These are phyloP conservation scores for Umbelopsis sp. DNA, from an alignment of 192 early-diverging fungal genomes.

Conservation along the genomic window DNA sequence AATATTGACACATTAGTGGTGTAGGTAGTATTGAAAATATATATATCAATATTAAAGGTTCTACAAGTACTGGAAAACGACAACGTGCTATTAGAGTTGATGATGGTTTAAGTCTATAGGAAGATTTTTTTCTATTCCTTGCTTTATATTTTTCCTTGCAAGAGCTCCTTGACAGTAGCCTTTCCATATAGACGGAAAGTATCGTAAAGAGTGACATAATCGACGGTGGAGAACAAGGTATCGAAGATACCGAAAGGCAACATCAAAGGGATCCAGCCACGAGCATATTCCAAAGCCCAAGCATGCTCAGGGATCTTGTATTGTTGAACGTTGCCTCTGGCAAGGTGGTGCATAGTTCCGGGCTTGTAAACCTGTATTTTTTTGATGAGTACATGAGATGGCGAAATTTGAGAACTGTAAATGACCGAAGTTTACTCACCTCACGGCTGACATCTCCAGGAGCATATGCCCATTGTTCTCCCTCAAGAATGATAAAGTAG, in stretches of 20 bases:
- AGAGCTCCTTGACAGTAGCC: conserved; percentile 29
- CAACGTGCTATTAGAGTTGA: too few relatives aligned
- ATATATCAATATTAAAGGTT: too few relatives aligned
- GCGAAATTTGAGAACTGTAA: neutral
- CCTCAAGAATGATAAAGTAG: conserved; percentile 50
- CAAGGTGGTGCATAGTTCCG: conserved; percentile 46
- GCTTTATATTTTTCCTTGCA: conserved; percentile 39
- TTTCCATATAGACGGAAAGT: conserved; percentile 43
- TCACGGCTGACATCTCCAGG: conserved; percentile 41
- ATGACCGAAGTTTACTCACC: conserved; percentile 21
- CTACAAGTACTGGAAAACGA: too few relatives aligned
- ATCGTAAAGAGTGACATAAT: conserved; percentile 38
- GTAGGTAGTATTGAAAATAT: too few relatives aligned
- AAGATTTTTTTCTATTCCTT: neutral
- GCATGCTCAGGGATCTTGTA: conserved; percentile 52
- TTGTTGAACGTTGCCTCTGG: conserved; percentile 43
- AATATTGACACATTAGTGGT: too few relatives aligned
- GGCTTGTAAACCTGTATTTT: conserved; percentile 35
- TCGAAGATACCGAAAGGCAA: conserved; percentile 48
- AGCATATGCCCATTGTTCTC: conserved; percentile 49
- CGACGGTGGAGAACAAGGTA: conserved; percentile 44
- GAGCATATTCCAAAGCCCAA: conserved; percentile 51
- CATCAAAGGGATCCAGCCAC: conserved; percentile 48
- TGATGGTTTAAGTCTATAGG: too few relatives aligned
- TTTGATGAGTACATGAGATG: neutral